phyloP scores from a whole-genome alignment of 2,329 filamentous ascomycete genomes.

The Nannizzia gypsea region DNA sequence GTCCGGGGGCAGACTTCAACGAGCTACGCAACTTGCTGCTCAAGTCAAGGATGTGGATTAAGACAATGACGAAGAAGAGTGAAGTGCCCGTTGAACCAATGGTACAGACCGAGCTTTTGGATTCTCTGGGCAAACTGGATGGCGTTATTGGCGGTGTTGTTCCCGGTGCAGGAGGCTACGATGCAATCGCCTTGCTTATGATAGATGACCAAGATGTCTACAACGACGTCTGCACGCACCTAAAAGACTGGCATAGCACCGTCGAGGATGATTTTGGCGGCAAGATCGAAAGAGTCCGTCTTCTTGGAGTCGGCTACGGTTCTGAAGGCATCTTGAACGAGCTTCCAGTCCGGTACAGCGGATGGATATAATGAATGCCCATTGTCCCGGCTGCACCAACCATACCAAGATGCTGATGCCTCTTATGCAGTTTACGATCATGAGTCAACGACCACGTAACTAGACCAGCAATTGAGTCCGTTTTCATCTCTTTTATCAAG shows the following conservation, averaged over 20 bases:
- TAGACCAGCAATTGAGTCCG: background rate
- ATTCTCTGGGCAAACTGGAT: constrained; percentile 57
- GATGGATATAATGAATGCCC: constrained; percentile 8
- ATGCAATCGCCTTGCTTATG: constrained; percentile 73
- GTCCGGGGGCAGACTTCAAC: constrained; percentile 34
- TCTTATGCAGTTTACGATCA: background rate
- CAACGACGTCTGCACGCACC: constrained; percentile 46
- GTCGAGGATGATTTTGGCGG: constrained; percentile 35
- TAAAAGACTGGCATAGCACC: constrained; percentile 52
- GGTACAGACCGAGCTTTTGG: constrained; percentile 71
- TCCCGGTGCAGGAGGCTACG: constrained; percentile 85
- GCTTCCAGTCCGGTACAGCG: constrained; percentile 19
- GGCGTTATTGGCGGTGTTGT: constrained; percentile 88
- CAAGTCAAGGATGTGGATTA: constrained; percentile 49
- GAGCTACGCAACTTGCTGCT: constrained; percentile 42
- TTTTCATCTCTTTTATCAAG: background rate
- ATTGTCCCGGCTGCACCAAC: background rate
- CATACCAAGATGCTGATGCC: background rate
- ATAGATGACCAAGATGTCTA: constrained; percentile 58
- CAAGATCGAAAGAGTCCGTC: constrained; percentile 34
- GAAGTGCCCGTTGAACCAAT: constrained; percentile 80
- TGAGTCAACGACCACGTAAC: background rate
- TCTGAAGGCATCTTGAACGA: constrained; percentile 36
- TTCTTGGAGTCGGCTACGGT: constrained; percentile 36
- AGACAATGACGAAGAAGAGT: constrained; percentile 61